These are phyloP conservation scores for Byssothecium circinans DNA, from an alignment of 2,329 filamentous ascomycete species.

Conservation along the genomic window DNA sequence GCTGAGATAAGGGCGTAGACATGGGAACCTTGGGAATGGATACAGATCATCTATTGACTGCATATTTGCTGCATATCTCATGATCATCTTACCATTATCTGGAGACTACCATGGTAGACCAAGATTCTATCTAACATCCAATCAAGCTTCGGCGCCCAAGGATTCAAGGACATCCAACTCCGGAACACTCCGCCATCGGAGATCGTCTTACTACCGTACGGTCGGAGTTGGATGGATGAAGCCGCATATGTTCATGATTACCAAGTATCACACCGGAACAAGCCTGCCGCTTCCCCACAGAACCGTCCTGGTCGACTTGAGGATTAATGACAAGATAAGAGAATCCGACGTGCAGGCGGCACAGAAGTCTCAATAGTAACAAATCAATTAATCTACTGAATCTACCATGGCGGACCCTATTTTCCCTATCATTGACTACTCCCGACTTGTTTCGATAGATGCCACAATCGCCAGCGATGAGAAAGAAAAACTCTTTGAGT, in stretches of 20 bases:
- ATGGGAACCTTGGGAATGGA: background rate
- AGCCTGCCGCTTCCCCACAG: no score
- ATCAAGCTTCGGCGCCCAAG: background rate
- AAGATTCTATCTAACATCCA: background rate
- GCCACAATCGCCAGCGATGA: background rate
- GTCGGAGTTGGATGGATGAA: conserved; percentile 1
- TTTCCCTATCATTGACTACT: background rate
- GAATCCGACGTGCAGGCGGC: background rate
- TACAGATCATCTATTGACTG: background rate
- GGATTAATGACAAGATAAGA: background rate
- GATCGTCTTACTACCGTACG: background rate
- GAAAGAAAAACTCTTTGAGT: background rate
- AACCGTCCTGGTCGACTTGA: background rate
- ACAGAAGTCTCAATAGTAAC: background rate
- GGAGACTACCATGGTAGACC: no score
- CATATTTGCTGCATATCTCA: background rate
- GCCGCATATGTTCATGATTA: background rate
- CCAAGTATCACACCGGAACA: background rate
- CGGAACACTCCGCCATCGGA: background rate
- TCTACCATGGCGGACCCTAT: background rate
- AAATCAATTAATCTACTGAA: background rate
- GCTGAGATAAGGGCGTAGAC: background rate
- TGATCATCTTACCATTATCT: background rate
- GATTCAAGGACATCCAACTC: background rate
- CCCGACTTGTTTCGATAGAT: background rate